Conservation (phyloP, 2,329 filamentous ascomycete species). For the Lachnellula arida region DNA sequence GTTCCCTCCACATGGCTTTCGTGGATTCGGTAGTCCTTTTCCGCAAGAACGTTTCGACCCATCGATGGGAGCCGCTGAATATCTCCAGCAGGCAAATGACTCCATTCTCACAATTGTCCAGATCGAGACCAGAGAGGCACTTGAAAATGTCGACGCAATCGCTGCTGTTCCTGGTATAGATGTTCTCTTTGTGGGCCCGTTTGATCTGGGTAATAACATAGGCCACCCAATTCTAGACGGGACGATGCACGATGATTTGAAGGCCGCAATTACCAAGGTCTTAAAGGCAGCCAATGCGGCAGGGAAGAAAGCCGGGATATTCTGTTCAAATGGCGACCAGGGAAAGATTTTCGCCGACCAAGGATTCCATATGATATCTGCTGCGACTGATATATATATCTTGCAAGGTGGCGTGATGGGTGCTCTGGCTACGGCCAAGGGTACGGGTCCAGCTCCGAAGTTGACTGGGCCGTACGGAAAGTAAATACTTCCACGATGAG, state of each 20-base stretch:
- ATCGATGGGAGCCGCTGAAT: slow-evolving; percentile 47
- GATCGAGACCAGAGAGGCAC: slow-evolving; percentile 61
- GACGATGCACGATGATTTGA: slow-evolving; percentile 53
- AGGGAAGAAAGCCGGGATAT: slow-evolving; percentile 63
- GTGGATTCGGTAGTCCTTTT: slow-evolving; percentile 54
- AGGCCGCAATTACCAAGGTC: slow-evolving; percentile 54
- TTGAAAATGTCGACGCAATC: slow-evolving; percentile 57
- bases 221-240: slow-evolving; percentile 57
- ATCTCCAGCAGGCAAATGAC: slow-evolving; percentile 52
- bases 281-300: slow-evolving; percentile 53
- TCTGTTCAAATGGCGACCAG: slow-evolving; percentile 51
- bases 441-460: slow-evolving; percentile 28
- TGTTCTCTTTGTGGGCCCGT: slow-evolving; percentile 61
- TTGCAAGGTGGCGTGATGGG: slow-evolving; percentile 43
- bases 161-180: slow-evolving; percentile 56
- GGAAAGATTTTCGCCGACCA: slow-evolving; percentile 49
- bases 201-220: slow-evolving; percentile 60
- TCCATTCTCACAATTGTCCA: slow-evolving; percentile 61
- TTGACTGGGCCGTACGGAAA: slow-evolving; percentile 29
- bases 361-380: slow-evolving; percentile 59
- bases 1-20: slow-evolving; percentile 50
- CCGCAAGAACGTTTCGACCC: slow-evolving; percentile 46
- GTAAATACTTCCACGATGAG: slow-evolving; percentile 6
- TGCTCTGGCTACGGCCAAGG: slow-evolving; percentile 44
- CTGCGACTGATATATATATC: slow-evolving; percentile 51